Base-by-base conservation (phyloP, 2,329 filamentous ascomycete species). In the Ophiostoma angusticollis region DNA sequence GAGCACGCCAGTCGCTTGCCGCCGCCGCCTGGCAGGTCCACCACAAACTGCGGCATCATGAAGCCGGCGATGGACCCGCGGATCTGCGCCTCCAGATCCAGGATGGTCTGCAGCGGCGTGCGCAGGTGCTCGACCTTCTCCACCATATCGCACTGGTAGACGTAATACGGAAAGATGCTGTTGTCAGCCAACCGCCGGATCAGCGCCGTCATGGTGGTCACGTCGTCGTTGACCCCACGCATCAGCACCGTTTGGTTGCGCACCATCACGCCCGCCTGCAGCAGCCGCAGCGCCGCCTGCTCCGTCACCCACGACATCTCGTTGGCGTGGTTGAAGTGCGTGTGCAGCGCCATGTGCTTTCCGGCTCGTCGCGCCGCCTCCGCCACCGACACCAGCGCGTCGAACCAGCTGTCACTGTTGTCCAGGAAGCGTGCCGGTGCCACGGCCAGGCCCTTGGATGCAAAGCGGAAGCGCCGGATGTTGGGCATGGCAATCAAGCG, bases 81-180 rank as follows among this genome's bases (percentile, higher is more conserved):
- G 39, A 80, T 62, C 30, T 70, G 52, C 17, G 64, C 60, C 52
- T 80, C 74, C 0, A 80, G 57, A 14, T 72, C 57, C 13, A 78
- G 60, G 33, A 75, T 74, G 2, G 67, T 72, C 31, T 63, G 61
- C 9, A 80, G 61, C 2, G 73, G 72, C 1, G 74, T 80, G 7
- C 75, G 69, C 17, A 78, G 59, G 48, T 80, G 74, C 56, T 80
- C 75, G 3, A 73, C 62, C 31, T 66, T 69, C 21, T 61, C 55
- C 8, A 78, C 71, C 66, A 79, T 72, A 52, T 80, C 75, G 33
- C 69, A 70, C 50, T 78, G 73, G 53, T 79, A 80, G 37, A 80
- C 67, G 48, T 80, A 80, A 53, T 79, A 79, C 67, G 74, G 74
- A 35, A 66, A 58, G 33, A 79, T 66, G 31, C 68, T 70, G 43